A percentile compares a stretch with the other conserved stretches of the same genome.
phyloP scores from a whole-genome alignment of 192 early-diverging fungal species.

The Linderina pennispora region DNA sequence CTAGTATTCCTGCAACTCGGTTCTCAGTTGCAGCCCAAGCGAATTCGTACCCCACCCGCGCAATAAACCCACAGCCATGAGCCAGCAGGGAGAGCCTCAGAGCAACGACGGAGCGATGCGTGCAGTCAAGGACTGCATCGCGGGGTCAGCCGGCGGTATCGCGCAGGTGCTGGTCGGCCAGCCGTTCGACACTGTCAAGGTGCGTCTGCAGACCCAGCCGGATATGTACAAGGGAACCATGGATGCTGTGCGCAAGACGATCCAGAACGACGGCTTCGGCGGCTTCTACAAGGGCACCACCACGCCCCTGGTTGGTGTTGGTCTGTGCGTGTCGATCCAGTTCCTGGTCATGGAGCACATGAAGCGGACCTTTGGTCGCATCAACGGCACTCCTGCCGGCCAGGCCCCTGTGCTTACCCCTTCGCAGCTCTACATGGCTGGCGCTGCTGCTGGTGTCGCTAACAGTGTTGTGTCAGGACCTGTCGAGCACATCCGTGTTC shows the following conservation, averaged over 20 bases:
- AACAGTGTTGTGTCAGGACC: slow-evolving; percentile 88
- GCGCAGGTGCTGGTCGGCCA: slow-evolving; percentile 74
- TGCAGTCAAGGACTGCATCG: slow-evolving; percentile 68
- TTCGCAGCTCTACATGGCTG: slow-evolving; percentile 78
- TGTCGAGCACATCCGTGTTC: slow-evolving; percentile 93
- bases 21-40: too few species aligned
- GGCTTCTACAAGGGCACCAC: slow-evolving; percentile 95
- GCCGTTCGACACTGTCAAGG: slow-evolving; percentile 80
- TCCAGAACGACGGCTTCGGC: slow-evolving; percentile 68
- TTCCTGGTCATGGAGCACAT: slow-evolving; percentile 83
- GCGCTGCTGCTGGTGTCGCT: slow-evolving; percentile 79
- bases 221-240: slow-evolving; percentile 72
- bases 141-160: slow-evolving; percentile 71
- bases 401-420: slow-evolving; percentile 52
- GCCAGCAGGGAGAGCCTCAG: slow-evolving; percentile 6
- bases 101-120: slow-evolving; percentile 40
- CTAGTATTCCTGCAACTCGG: too few species aligned
- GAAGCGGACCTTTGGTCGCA: slow-evolving; percentile 69
- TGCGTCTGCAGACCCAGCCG: slow-evolving; percentile 92
- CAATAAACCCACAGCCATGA: too few species aligned
- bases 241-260: slow-evolving; percentile 84
- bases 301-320: slow-evolving; percentile 90
- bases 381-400: slow-evolving; percentile 50
- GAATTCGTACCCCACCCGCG: too few species aligned
- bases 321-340: slow-evolving; percentile 96